Percentiles rank a stretch among this genome's conserved stretches.
These are phyloP conservation scores for Suillus variegatus DNA, from an alignment of 768 basidiomycete species.

Conservation along the genomic window DNA sequence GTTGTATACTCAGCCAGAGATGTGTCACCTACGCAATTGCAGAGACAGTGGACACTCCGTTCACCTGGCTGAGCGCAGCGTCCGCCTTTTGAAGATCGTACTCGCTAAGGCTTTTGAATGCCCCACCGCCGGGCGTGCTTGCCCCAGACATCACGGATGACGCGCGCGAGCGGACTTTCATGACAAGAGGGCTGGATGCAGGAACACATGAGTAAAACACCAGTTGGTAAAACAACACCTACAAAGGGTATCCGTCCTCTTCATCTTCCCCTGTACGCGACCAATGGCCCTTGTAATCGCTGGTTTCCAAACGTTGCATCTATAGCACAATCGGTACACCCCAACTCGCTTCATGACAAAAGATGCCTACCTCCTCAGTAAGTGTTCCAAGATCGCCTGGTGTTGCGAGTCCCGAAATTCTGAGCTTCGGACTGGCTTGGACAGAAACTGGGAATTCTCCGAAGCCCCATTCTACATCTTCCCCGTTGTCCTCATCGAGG, in stretches of 20 bases:
- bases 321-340: slow-evolving; percentile 23
- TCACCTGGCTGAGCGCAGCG: slow-evolving; percentile 74
- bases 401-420: slow-evolving; percentile 75
- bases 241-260: slow-evolving; percentile 92
- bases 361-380: slow-evolving; percentile 68
- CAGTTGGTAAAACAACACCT: slow-evolving; percentile 32
- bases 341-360: not conserved
- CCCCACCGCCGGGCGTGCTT: slow-evolving; percentile 87
- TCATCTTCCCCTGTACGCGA: slow-evolving; percentile 67
- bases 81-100: slow-evolving; percentile 86
- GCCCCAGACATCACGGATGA: slow-evolving; percentile 73
- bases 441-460: slow-evolving; percentile 44
- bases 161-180: slow-evolving; percentile 85
- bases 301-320: slow-evolving; percentile 89
- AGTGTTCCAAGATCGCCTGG: slow-evolving; percentile 93
- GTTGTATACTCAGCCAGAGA: not conserved
- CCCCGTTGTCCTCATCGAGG: slow-evolving; percentile 48
- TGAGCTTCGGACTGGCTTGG: slow-evolving; percentile 86
- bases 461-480: slow-evolving; percentile 30
- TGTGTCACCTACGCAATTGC: not conserved
- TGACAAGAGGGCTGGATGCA: slow-evolving; percentile 70
- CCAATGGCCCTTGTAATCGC: slow-evolving; percentile 77
- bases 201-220: slow-evolving; percentile 12
- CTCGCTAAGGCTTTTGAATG: slow-evolving; percentile 81
- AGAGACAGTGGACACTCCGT: slow-evolving; percentile 14